These are phyloP conservation scores for Steccherinum ochraceum DNA, from an alignment of 768 basidiomycete genomes.

Conservation along the genomic window DNA sequence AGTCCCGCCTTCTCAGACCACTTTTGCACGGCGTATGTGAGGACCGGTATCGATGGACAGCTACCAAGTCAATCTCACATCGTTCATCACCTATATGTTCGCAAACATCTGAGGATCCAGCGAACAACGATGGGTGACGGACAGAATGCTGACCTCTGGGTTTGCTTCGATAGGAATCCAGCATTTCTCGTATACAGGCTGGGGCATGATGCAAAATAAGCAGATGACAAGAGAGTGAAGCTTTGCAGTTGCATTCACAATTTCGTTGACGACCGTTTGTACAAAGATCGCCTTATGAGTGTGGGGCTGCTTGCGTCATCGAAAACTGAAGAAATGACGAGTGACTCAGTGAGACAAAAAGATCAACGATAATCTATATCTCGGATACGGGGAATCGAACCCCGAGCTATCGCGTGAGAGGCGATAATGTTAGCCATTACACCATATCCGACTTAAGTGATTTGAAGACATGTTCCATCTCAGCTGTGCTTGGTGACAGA, in stretches of 20 bases:
- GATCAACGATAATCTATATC: no score
- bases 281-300: no score
- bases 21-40: conserved; percentile 26
- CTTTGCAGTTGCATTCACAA: no score
- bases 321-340: no score
- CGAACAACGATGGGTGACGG: not conserved
- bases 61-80: conserved; percentile 30
- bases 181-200: not conserved
- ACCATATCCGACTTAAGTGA: conserved; percentile 22
- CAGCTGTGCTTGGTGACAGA: no score
- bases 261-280: no score
- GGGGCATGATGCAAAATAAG: no score
- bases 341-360: no score
- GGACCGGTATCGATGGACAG: not conserved
- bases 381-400: conserved; percentile 32
- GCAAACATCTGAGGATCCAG: no score
- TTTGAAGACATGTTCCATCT: no score
- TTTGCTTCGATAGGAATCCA: conserved; percentile 86
- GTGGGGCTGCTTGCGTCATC: no score
- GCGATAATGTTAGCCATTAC: conserved; percentile 24
- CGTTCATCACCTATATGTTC: conserved; percentile 39
- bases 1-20: conserved; percentile 72
- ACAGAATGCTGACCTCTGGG: conserved; percentile 37
- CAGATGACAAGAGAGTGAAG: no score
- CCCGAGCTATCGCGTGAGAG: conserved; percentile 30